Percentiles rank a stretch among this genome's conserved stretches.
Conservation (phyloP, 2,329 filamentous ascomycete genomes). For the Hypoxylon sp. region DNA sequence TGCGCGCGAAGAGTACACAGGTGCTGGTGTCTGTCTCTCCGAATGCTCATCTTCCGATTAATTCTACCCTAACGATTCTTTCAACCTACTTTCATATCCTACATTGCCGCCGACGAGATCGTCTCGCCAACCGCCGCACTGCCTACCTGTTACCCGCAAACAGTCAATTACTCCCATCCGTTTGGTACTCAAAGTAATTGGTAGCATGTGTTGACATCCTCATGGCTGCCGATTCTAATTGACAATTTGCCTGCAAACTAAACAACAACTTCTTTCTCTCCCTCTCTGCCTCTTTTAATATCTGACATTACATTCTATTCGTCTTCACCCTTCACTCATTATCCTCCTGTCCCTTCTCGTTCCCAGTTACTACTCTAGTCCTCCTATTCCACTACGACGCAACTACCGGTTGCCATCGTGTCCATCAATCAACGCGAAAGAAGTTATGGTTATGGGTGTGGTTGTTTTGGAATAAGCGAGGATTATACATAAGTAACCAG, state of each 20-base stretch:
- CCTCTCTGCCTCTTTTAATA: slow-evolving; percentile 43
- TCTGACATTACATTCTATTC: slow-evolving; percentile 45
- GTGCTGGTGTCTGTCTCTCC: slow-evolving; percentile 45
- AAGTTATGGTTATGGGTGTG: slow-evolving; percentile 28
- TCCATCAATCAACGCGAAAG: slow-evolving; percentile 20
- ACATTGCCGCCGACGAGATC: slow-evolving; percentile 45
- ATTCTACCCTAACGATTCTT: slow-evolving; percentile 45
- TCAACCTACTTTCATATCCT: slow-evolving; percentile 44
- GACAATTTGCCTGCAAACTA: slow-evolving; percentile 44
- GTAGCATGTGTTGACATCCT: slow-evolving; percentile 43
- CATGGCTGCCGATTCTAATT: slow-evolving; percentile 49
- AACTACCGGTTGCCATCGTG: slow-evolving; percentile 15
- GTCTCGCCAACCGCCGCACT: slow-evolving; percentile 48
- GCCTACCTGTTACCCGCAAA: slow-evolving; percentile 33
- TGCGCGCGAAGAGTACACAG: slow-evolving; percentile 38
- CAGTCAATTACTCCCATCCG: slow-evolving; percentile 43
- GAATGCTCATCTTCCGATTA: slow-evolving; percentile 36
- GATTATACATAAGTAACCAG: slow-evolving; percentile 30
- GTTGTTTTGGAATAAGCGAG: slow-evolving; percentile 34
- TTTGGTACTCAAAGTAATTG: slow-evolving; percentile 42
- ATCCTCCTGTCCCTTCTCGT: slow-evolving; percentile 35
- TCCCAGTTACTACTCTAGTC: slow-evolving; percentile 19
- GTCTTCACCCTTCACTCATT: slow-evolving; percentile 42
- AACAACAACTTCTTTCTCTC: slow-evolving; percentile 35
- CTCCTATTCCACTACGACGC: slow-evolving; percentile 22